A percentile compares a stretch with the other conserved stretches of the same genome.
phyloP scores from a whole-genome alignment of 2,329 filamentous ascomycete genomes.

The Cercospora janseana region DNA sequence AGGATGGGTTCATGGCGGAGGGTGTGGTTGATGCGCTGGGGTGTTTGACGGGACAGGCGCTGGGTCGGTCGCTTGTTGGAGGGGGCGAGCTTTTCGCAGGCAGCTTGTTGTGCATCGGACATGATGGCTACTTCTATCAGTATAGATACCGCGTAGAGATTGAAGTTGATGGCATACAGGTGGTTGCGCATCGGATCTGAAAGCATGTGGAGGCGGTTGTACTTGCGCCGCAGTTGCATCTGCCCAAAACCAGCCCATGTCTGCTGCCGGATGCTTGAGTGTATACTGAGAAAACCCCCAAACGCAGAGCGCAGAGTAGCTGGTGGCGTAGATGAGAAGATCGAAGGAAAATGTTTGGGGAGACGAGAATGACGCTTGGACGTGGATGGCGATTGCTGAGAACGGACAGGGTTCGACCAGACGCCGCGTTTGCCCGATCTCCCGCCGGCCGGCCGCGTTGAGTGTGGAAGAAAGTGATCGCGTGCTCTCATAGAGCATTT shows the following conservation, averaged over 20 bases:
- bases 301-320: neutral
- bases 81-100: conserved; percentile 35
- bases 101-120: conserved; percentile 63
- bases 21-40: conserved; percentile 39
- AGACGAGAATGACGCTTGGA: conserved; percentile 15
- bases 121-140: conserved; percentile 55
- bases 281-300: neutral
- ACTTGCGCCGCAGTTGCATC: conserved; percentile 49
- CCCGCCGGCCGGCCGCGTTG: neutral
- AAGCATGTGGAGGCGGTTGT: conserved; percentile 48
- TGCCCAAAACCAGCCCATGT: conserved; percentile 72
- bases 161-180: conserved; percentile 48
- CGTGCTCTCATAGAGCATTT: neutral
- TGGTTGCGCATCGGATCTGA: conserved; percentile 49
- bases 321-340: conserved; percentile 2
- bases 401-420: neutral
- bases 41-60: conserved; percentile 54
- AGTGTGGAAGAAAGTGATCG: conserved; percentile 2
- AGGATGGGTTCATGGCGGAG: conserved; percentile 40
- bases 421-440: conserved; percentile 1
- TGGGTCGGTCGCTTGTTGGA: conserved; percentile 37
- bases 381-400: conserved; percentile 6
- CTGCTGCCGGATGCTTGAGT: conserved; percentile 18
- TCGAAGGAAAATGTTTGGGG: conserved; percentile 12
- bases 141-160: neutral